These are phyloP conservation scores for Suhomyces maxii DNA, from an alignment of 1,139 yeast genomes.

Conservation along the genomic window DNA sequence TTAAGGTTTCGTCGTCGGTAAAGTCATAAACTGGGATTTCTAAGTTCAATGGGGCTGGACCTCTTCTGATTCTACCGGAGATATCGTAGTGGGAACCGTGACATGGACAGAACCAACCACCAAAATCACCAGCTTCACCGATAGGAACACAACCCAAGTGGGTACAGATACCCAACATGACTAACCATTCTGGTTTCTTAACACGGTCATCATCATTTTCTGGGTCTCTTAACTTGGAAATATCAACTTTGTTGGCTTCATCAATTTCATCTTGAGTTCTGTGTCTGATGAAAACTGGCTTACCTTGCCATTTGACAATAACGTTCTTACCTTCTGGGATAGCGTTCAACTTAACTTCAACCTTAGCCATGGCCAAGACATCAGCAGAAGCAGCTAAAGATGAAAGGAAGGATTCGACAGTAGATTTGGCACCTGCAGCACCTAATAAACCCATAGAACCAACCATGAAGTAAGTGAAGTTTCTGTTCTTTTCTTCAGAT, in stretches of 20 bases:
- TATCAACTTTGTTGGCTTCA: conserved; percentile 85
- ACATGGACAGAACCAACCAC: conserved; percentile 99
- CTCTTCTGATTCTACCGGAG: conserved; percentile 99
- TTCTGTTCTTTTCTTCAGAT: conserved; percentile 70
- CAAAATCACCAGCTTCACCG: conserved; percentile 99
- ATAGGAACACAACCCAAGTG: conserved; percentile 99
- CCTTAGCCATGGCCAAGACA: conserved; percentile 99
- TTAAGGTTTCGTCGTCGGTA: conserved; percentile 71
- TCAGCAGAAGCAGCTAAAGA: conserved; percentile 98
- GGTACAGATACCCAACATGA: conserved; percentile 99
- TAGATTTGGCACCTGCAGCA: conserved; percentile 97
- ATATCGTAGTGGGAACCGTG: conserved; percentile 99
- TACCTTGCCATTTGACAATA: conserved; percentile 99
- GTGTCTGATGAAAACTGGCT: conserved; percentile 99
- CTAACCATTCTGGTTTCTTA: conserved; percentile 95
- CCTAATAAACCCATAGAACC: conserved; percentile 93
- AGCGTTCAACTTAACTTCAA: conserved; percentile 90
- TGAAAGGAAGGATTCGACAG: conserved; percentile 91
- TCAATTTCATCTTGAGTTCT: conserved; percentile 91
- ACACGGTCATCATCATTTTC: conserved; percentile 92
- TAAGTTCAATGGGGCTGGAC: conserved; percentile 99
- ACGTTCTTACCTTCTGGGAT: conserved; percentile 98
- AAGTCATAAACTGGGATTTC: conserved; percentile 94
- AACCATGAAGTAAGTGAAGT: conserved; percentile 94
- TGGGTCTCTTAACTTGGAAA: conserved; percentile 85